Evolutionary conservation across 2,329 filamentous ascomycete species (phyloP), one percentile per base, ranked within the genome.

Genomic region (Parastagonospora avenae): DNA sequence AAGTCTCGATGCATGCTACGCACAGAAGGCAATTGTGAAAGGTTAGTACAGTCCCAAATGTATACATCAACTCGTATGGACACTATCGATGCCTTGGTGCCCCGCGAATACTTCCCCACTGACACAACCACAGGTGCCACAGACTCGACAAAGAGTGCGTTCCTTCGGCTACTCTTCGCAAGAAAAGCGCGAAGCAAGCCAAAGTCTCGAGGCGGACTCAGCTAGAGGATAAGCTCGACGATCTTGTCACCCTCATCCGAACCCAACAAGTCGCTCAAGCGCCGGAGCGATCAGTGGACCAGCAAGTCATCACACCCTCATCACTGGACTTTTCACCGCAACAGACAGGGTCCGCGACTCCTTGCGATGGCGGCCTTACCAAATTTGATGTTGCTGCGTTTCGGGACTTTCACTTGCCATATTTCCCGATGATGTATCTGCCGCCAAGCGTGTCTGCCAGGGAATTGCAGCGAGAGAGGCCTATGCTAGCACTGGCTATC

Each of bases 161-260:
- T 5, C 50, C 58, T 6, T 58, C 62, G 9, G 35, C 49, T 4
- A 38, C 49, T 2, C 27, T 52, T 12, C 57, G 62, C 11, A 54
- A 46, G 28, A 48, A 39, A 41, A 37, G 45, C 28, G 8, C 50
- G 4, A 60, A 48, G 19, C 46, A 32, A 2, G 48, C 29, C 2
- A 11, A 40, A 39, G 10, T 15, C 6, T 49, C 46, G 1, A 57
- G 49, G 54, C 59, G 54, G 10, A 50, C 57, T 4, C 53, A 59
- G 19, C 43, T 73, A 4, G 70, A 73, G 37, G 66, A 71, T 9
- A 72, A 69, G 16, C 52, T 73, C 8, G 62, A 70, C 37, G 63
- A 63, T 35, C 42, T 73, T 1, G 68, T 70, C 4, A 53, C 63
- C 1, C 32, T 72, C 14, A 57, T 71, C 6, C 63, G 62, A n/a